A percentile compares a stretch with the other conserved stretches of the same genome.
phyloP scores from a whole-genome alignment of 164 flowering plant species.

The Buxus sempervirens region DNA sequence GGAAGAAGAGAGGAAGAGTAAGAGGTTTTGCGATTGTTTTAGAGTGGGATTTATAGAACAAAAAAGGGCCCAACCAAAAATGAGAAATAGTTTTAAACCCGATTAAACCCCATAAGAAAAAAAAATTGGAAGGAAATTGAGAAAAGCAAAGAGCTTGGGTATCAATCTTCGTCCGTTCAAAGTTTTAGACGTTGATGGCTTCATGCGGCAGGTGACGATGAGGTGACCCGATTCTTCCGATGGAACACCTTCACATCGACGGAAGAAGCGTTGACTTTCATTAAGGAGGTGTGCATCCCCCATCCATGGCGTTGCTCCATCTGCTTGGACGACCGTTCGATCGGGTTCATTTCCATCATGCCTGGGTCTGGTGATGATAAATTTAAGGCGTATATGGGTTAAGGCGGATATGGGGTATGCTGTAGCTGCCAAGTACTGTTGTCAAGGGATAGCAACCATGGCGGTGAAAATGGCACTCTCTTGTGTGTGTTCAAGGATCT shows the following conservation, averaged over 20 bases:
- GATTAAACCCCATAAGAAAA: too few species aligned
- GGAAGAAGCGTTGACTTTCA: conserved; percentile 36
- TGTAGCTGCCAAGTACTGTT: conserved; percentile 57
- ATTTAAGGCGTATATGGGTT: too few species aligned
- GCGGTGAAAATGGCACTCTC: conserved; percentile 58
- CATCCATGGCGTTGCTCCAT: conserved; percentile 68
- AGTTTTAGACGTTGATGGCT: conserved; percentile 37
- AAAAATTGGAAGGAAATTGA: conserved; percentile 1
- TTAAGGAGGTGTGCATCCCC: conserved; percentile 23
- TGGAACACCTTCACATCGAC: conserved; percentile 40
- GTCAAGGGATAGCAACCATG: conserved; percentile 56
- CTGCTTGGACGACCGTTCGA: conserved; percentile 41
- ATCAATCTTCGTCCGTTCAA: conserved; percentile 29
- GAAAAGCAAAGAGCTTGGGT: not conserved
- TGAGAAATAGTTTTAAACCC: too few species aligned
- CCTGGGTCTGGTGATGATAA: conserved; percentile 22
- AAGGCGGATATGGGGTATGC: conserved; percentile 69
- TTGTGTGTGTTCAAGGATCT: conserved; percentile 45
- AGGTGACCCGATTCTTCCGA: conserved; percentile 31
- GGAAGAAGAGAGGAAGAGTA: too few species aligned
- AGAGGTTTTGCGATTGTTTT: too few species aligned
- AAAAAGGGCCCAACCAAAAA: too few species aligned
- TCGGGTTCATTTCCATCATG: conserved; percentile 45
- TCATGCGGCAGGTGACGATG: conserved; percentile 37
- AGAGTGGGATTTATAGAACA: too few species aligned